A percentile compares a stretch with the other conserved stretches of the same genome.
These are phyloP conservation scores for Aschersonia sp. DNA, from an alignment of 2,329 filamentous ascomycete species.

Conservation along the genomic window DNA sequence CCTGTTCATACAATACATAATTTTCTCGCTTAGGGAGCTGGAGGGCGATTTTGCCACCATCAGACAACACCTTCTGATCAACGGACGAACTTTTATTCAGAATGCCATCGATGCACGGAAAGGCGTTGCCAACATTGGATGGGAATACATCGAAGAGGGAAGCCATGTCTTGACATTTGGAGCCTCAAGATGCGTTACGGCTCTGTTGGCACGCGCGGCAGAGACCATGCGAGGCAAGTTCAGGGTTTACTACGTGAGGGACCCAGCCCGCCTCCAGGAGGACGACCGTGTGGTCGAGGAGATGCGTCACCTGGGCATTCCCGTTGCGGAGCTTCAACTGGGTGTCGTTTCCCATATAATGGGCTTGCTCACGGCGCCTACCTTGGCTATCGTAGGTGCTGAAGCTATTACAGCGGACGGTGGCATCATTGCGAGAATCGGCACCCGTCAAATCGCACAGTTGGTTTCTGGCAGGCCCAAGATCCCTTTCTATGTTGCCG, in stretches of 20 bases:
- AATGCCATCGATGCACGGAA: constrained; percentile 75
- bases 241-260: constrained; percentile 66
- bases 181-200: constrained; percentile 70
- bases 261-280: constrained; percentile 41
- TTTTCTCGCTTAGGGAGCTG: constrained; percentile 53
- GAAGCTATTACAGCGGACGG: constrained; percentile 92
- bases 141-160: constrained; percentile 64
- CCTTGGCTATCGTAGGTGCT: constrained; percentile 46
- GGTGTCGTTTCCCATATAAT: constrained; percentile 69
- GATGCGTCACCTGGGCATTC: constrained; percentile 59
- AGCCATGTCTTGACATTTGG: constrained; percentile 82
- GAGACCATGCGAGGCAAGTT: constrained; percentile 52
- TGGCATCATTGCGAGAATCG: constrained; percentile 78
- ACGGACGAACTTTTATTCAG: constrained; percentile 74
- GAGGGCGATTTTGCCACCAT: constrained; percentile 58
- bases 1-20: constrained; percentile 87
- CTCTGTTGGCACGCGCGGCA: constrained; percentile 55
- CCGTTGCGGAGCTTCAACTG: constrained; percentile 50
- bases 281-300: constrained; percentile 56
- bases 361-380: constrained; percentile 24
- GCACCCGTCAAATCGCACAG: constrained; percentile 72
- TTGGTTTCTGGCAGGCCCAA: constrained; percentile 50
- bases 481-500: constrained; percentile 78
- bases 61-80: constrained; percentile 68
- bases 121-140: constrained; percentile 67